A percentile compares a stretch with the other conserved stretches of the same genome.
phyloP scores from a whole-genome alignment of 1,139 yeast genomes.

The Candida sojae region DNA sequence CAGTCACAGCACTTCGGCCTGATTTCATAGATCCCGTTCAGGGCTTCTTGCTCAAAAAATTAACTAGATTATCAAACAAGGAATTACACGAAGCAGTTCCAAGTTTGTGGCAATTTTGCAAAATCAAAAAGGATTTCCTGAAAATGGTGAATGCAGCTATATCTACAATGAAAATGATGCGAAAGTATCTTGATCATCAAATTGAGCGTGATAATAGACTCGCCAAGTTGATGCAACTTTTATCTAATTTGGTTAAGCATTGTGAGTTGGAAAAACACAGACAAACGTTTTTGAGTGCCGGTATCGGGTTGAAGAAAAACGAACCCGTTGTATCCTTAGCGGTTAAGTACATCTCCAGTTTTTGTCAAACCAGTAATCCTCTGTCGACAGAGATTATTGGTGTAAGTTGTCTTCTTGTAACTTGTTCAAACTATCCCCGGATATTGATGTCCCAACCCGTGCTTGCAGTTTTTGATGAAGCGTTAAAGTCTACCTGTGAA shows the following conservation, averaged over 20 bases:
- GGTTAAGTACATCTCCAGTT: conserved; percentile 55
- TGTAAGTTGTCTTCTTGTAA: conserved; percentile 52
- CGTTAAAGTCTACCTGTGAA: conserved; percentile 32
- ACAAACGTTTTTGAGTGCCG: conserved; percentile 37
- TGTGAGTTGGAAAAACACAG: conserved; percentile 57
- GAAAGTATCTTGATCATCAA: conserved; percentile 38
- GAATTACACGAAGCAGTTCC: conserved; percentile 75
- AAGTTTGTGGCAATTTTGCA: conserved; percentile 58
- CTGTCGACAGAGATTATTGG: conserved; percentile 34
- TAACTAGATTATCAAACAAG: conserved; percentile 58
- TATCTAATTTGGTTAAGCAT: conserved; percentile 71
- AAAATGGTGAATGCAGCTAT: conserved; percentile 62
- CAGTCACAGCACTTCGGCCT: conserved; percentile 46
- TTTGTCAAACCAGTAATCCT: conserved; percentile 30
- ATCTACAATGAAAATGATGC: conserved; percentile 54
- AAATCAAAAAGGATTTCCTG: conserved; percentile 42
- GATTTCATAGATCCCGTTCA: conserved; percentile 55
- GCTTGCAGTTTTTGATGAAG: conserved; percentile 53
- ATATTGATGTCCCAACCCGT: conserved; percentile 59
- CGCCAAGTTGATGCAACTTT: conserved; percentile 57
- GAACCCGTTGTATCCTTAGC: conserved; percentile 60
- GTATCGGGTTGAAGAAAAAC: conserved; percentile 44
- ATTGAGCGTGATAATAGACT: conserved; percentile 45
- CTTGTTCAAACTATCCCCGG: conserved; percentile 64
- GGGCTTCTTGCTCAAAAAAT: conserved; percentile 47